Percentiles rank a stretch among this genome's conserved stretches.
Conservation (phyloP, 306 rosid species). For the Erythrophleum fordii region DNA sequence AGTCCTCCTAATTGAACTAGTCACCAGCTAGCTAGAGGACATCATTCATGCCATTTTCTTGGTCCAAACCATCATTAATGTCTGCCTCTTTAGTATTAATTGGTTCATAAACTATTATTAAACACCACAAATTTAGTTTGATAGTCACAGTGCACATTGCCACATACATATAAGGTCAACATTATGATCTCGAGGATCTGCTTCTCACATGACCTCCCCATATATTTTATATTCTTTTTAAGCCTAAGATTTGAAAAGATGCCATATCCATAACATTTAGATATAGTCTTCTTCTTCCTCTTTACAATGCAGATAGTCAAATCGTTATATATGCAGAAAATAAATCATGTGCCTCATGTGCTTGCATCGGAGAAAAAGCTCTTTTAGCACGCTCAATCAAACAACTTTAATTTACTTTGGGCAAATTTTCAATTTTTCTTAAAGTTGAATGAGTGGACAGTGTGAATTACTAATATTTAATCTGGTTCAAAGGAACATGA, state of each 20-base stretch:
- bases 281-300: no score
- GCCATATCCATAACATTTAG: not conserved
- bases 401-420: not conserved
- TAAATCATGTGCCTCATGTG: not conserved
- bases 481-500: not conserved
- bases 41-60: conserved; percentile 16
- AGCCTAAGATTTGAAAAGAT: conserved; percentile 1
- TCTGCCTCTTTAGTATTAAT: conserved; percentile 2
- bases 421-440: not conserved
- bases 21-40: not conserved
- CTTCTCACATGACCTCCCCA: not conserved
- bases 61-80: conserved; percentile 38
- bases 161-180: conserved; percentile 22
- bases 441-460: not conserved
- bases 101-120: conserved; percentile 6
- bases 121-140: conserved; percentile 9
- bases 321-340: not conserved
- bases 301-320: conserved; percentile 11
- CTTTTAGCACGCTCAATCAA: not conserved
- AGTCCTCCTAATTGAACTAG: no score
- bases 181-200: conserved; percentile 21
- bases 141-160: conserved; percentile 1
- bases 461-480: not conserved
- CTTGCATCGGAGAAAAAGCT: not conserved
- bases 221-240: not conserved